Evolutionary conservation across 768 basidiomycete species (phyloP).

Genomic region (Galerina marginata): DNA sequence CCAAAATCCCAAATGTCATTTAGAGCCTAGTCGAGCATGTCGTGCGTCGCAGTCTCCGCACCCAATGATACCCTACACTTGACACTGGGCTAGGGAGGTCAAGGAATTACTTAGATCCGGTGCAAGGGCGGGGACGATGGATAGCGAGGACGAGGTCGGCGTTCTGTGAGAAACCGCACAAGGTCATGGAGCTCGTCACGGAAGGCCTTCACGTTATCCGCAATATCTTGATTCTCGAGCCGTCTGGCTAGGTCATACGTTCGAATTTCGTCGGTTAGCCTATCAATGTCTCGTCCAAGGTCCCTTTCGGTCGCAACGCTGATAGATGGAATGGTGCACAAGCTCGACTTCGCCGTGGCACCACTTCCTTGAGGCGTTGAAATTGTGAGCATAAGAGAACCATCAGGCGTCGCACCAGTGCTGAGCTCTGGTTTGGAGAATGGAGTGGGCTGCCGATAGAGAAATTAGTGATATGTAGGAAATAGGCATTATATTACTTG

Average conservation of each 20-base stretch:
- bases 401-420: constrained; percentile 39
- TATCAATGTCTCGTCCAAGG: constrained; percentile 53
- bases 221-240: constrained; percentile 66
- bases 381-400: constrained; percentile 41
- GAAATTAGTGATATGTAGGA: neutral
- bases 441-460: constrained; percentile 25
- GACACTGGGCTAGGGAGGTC: too few species aligned
- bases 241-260: constrained; percentile 61
- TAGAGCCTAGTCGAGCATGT: too few species aligned
- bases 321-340: constrained; percentile 37
- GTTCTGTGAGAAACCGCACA: constrained; percentile 54
- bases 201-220: constrained; percentile 71
- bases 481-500: constrained; percentile 31
- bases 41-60: too few species aligned
- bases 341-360: constrained; percentile 37
- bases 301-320: constrained; percentile 57
- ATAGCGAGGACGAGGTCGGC: too few species aligned
- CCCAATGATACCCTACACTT: too few species aligned
- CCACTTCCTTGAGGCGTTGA: constrained; percentile 49
- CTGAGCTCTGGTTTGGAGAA: constrained; percentile 15
- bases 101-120: too few species aligned
- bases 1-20: too few species aligned
- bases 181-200: constrained; percentile 72
- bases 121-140: too few species aligned
- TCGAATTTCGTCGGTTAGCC: constrained; percentile 60